Base-by-base conservation (phyloP, 2,329 filamentous ascomycete genomes). In the Fusarium sambucinum region DNA sequence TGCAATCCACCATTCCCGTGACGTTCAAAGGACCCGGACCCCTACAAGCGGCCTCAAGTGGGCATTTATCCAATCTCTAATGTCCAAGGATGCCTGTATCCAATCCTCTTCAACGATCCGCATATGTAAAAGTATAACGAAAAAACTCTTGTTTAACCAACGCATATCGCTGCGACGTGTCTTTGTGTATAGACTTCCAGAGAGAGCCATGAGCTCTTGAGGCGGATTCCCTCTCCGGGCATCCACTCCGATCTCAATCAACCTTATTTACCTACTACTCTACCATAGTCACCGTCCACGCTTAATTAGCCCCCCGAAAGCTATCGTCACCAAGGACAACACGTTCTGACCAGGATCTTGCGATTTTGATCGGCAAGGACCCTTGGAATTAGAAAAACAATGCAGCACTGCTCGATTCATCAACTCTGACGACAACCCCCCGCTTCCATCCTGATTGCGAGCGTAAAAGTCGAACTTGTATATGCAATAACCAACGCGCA, bases 401-500 rank as follows among this genome's bases (percentile, higher is more conserved):
- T 74, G 72, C 72, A 71, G 55, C 63, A 67, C 52, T 65, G 56
- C 48, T 64, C 42, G 47, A 53, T 47, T 37, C 54, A 66, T 55
- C 66, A 66, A 47, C 57, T 64, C 37, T 72, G 61, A 74, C 65
- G 50, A 65, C 44, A 58, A 58, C 56, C 32, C 63, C 55, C 57
- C 57, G 67, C 61, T 66, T 63, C 57, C 52, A 40, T 48, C 40
- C 50, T 41, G 55, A 60, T 62, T 54, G 56, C 47, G 57, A 66
- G 65, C 53, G 56, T 59, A 60, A 62, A 70, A 44, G 60, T 54
- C 58, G 37, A 46, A 44, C 51, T 54, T 74, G 38, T 69, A 63
- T 65, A 73, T 72, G 71, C 69, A 62, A 73, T 48, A 42, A 69
- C 55, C 55, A 50, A 51, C 53, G 66, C 71, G 71, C 63, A 63